A percentile compares a stretch with the other conserved stretches of the same genome.
These are phyloP conservation scores for Aspergillus homomorphus DNA, from an alignment of 495 filamentous ascomycete species.

Conservation along the genomic window DNA sequence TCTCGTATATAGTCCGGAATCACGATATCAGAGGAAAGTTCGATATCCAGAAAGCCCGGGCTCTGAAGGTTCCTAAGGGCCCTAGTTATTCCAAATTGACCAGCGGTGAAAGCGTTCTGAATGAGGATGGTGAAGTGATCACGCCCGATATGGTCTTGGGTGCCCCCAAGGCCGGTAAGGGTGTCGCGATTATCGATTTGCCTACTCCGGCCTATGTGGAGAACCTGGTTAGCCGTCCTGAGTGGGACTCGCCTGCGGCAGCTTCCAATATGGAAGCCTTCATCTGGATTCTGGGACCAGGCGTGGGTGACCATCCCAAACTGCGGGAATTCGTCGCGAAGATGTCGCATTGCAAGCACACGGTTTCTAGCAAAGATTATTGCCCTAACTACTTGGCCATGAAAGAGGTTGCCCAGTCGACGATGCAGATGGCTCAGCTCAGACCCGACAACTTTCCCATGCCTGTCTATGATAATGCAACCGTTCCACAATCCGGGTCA, in stretches of 20 bases:
- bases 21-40: constrained; percentile 80
- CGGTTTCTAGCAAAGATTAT: constrained; percentile 67
- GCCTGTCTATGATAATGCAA: constrained; percentile 56
- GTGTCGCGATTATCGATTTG: constrained; percentile 77
- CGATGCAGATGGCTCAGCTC: constrained; percentile 64
- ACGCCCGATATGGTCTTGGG: constrained; percentile 68
- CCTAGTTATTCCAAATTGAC: constrained; percentile 53
- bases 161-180: constrained; percentile 51
- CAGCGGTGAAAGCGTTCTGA: constrained; percentile 52
- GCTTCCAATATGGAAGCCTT: constrained; percentile 65
- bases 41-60: constrained; percentile 55
- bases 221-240: constrained; percentile 60
- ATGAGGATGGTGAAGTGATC: constrained; percentile 53
- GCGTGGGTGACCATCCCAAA: constrained; percentile 57
- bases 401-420: constrained; percentile 56
- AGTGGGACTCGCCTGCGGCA: constrained; percentile 66
- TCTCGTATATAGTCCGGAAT: constrained; percentile 81
- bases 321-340: constrained; percentile 66
- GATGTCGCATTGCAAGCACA: constrained; percentile 61
- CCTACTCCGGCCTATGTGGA: constrained; percentile 66
- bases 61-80: constrained; percentile 53
- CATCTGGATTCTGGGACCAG: constrained; percentile 76
- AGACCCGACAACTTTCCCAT: constrained; percentile 66
- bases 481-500: constrained; percentile 32
- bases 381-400: constrained; percentile 72